phyloP scores from a whole-genome alignment of 1,139 yeast species.

The Yamadazyma jaroonii region DNA sequence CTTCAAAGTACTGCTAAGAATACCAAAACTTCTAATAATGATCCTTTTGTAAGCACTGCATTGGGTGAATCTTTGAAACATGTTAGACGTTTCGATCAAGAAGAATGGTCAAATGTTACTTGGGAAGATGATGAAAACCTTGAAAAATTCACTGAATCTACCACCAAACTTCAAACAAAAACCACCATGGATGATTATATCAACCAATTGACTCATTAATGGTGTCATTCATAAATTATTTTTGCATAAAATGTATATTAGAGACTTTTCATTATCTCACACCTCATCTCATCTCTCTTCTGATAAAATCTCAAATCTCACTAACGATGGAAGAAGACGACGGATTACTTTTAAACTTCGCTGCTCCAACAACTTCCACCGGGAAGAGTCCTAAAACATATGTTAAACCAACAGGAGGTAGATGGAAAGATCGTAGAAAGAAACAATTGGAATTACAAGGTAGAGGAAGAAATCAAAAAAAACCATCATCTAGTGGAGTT shows the following conservation, averaged over 20 bases:
- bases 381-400: slow-evolving; percentile 11
- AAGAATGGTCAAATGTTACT: slow-evolving; percentile 47
- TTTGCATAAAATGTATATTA: slow-evolving; percentile 1
- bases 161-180: slow-evolving; percentile 1
- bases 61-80: slow-evolving; percentile 82
- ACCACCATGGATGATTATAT: slow-evolving; percentile 8
- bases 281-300: slow-evolving; percentile 8
- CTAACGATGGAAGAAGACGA: slow-evolving; percentile 44
- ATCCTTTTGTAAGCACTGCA: slow-evolving; percentile 62
- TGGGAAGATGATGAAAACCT: slow-evolving; percentile 36
- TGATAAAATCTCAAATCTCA: slow-evolving; percentile 2
- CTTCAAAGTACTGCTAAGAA: slow-evolving; percentile 42
- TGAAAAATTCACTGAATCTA: background rate
- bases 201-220: slow-evolving; percentile 5
- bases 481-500: slow-evolving; percentile 30
- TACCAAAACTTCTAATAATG: slow-evolving; percentile 64
- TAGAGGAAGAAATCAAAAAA: slow-evolving; percentile 35
- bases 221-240: background rate
- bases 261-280: background rate
- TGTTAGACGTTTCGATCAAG: slow-evolving; percentile 74
- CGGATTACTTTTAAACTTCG: slow-evolving; percentile 66
- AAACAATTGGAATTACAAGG: slow-evolving; percentile 49
- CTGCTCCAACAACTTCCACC: slow-evolving; percentile 20
- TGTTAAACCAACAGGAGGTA: slow-evolving; percentile 61
- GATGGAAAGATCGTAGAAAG: slow-evolving; percentile 77